Percentiles rank a stretch among this genome's conserved stretches.
These are phyloP conservation scores for Cryptococcus sp. DNA, from an alignment of 1,284 basidiomycete species.

Conservation along the genomic window DNA sequence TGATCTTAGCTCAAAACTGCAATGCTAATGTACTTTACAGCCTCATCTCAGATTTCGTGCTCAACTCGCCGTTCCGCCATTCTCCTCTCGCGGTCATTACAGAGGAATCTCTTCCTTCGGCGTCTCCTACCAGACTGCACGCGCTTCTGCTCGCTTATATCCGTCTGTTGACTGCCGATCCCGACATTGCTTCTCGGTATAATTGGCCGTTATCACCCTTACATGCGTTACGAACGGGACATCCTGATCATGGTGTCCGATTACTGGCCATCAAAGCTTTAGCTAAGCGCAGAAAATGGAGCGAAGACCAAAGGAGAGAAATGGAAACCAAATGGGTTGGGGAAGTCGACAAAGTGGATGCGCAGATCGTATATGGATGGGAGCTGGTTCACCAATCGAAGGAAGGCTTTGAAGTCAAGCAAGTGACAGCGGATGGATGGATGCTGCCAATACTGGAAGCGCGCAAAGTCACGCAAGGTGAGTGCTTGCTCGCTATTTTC, in stretches of 20 bases:
- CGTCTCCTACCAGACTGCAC: conserved; percentile 61
- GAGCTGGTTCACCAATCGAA: conserved; percentile 10
- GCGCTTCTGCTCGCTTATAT: conserved; percentile 73
- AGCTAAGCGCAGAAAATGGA: conserved; percentile 71
- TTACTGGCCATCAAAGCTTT: conserved; percentile 76
- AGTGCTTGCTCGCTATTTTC: conserved; percentile 51
- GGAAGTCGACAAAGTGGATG: conserved; percentile 62
- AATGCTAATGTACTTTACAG: conserved; percentile 5
- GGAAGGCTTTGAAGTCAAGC: conserved; percentile 34
- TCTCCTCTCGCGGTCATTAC: conserved; percentile 31
- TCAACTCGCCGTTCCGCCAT: conserved; percentile 44
- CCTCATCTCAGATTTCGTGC: conserved; percentile 49
- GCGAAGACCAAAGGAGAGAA: conserved; percentile 68
- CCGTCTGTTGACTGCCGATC: conserved; percentile 72
- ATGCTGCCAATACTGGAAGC: conserved; percentile 69
- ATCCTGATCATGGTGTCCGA: conserved; percentile 65
- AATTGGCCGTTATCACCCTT: conserved; percentile 65
- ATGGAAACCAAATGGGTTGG: conserved; percentile 67
- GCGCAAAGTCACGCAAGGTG: conserved; percentile 62
- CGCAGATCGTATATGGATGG: conserved; percentile 33
- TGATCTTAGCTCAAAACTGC: too few relatives aligned
- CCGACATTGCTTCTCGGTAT: conserved; percentile 63
- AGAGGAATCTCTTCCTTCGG: conserved; percentile 53
- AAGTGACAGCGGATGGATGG: conserved; percentile 68
- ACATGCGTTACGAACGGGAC: conserved; percentile 50